phyloP scores from a whole-genome alignment of 768 basidiomycete genomes.

The Trametes cinnabarina region DNA sequence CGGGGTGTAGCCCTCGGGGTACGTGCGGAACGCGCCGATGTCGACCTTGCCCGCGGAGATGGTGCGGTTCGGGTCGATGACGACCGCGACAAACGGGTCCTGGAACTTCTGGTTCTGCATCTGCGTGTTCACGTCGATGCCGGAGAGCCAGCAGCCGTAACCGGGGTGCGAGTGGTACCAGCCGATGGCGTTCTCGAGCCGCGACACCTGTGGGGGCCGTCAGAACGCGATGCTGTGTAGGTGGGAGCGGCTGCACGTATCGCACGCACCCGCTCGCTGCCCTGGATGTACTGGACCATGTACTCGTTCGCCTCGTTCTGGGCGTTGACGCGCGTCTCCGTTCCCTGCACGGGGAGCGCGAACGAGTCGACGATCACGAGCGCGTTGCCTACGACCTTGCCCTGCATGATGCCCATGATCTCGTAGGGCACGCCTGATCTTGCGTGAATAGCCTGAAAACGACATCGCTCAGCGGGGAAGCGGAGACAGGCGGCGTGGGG shows the following conservation, averaged over 20 bases:
- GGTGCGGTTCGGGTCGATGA: constrained; percentile 97
- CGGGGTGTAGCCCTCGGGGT: constrained; percentile 92
- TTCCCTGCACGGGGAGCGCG: constrained; percentile 95
- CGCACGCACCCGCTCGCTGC: constrained; percentile 69
- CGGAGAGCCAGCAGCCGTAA: constrained; percentile 98
- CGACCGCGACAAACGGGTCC: constrained; percentile 96
- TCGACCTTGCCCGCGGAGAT: constrained; percentile 98
- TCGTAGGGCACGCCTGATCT: constrained; percentile 96
- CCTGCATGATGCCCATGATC: constrained; percentile 99
- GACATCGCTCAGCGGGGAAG: background rate
- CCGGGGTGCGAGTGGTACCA: constrained; percentile 99
- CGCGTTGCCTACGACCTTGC: constrained; percentile 79
- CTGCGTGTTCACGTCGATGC: constrained; percentile 98
- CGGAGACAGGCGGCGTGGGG: background rate
- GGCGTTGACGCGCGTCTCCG: constrained; percentile 97
- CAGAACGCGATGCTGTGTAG: background rate
- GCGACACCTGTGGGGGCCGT: constrained; percentile 56
- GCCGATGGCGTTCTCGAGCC: constrained; percentile 87
- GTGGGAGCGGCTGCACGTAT: too few relatives aligned
- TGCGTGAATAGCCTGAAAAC: constrained; percentile 87
- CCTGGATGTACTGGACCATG: constrained; percentile 91
- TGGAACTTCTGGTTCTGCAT: constrained; percentile 92
- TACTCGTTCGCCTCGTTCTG: constrained; percentile 95
- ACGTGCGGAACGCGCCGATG: constrained; percentile 98
- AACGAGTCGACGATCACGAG: constrained; percentile 94